Percentiles rank a stretch among this genome's conserved stretches.
Evolutionary conservation across 495 filamentous ascomycete genomes (phyloP).

Genomic region (Penicillium cosmopolitanum): DNA sequence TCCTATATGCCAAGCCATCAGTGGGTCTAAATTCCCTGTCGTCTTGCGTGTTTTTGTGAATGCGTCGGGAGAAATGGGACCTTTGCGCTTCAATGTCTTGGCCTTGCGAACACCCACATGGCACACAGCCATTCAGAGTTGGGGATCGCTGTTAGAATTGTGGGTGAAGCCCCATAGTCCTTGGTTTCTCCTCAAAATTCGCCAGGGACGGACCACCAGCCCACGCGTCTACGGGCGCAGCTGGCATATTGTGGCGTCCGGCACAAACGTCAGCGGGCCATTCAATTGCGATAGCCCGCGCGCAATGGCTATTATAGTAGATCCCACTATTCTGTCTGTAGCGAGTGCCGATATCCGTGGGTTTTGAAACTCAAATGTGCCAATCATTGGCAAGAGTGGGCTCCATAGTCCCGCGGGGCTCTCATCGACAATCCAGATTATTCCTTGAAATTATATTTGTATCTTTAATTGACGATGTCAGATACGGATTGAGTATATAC

Average conservation of each 20-base stretch:
- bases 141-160: not conserved
- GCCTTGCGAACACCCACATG: slow-evolving; percentile 6
- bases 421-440: not conserved
- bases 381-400: not conserved
- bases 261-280: slow-evolving; percentile 1
- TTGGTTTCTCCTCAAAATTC: not conserved
- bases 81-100: slow-evolving; percentile 1
- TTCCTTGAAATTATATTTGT: not conserved
- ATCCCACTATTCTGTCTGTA: not conserved
- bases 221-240: slow-evolving; percentile 22
- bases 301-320: not conserved
- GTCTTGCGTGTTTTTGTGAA: not conserved
- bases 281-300: not conserved
- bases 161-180: slow-evolving; percentile 2
- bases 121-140: not conserved
- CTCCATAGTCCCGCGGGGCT: not conserved
- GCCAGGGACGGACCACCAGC: slow-evolving; percentile 11
- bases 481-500: not conserved
- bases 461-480: not conserved
- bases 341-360: slow-evolving; percentile 5
- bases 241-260: slow-evolving; percentile 15
- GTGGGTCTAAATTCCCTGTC: not conserved
- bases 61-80: not conserved
- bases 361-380: slow-evolving; percentile 1
- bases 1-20: slow-evolving; percentile 1